These are phyloP conservation scores for Myriosclerotinia curreyana DNA, from an alignment of 2,329 filamentous ascomycete species.

Conservation along the genomic window DNA sequence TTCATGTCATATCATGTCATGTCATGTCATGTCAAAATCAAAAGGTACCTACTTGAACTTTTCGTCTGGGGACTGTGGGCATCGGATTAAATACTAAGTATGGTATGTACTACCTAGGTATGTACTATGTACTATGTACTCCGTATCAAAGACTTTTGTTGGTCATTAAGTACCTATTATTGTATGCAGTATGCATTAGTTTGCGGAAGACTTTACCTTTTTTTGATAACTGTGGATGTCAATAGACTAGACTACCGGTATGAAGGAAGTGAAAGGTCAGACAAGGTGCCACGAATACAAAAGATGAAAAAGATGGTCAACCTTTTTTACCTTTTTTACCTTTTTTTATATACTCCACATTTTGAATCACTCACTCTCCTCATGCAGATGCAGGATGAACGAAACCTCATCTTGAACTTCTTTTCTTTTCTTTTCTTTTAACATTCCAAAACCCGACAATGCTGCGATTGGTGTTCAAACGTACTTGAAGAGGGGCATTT, in stretches of 20 bases:
- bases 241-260: not conserved
- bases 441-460: not conserved
- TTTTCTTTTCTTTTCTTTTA: not conserved
- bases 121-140: no score
- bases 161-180: no score
- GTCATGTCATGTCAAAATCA: not conserved
- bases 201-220: not conserved
- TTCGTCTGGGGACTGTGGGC: no score
- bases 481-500: slow-evolving; percentile 19
- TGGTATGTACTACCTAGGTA: no score
- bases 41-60: not conserved
- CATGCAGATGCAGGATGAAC: no score
- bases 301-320: not conserved
- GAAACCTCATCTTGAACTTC: slow-evolving; percentile 11
- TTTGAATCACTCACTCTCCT: slow-evolving; percentile 17
- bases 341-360: no score
- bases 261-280: slow-evolving; percentile 4
- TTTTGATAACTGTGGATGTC: not conserved
- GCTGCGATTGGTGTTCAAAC: slow-evolving; percentile 16
- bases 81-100: no score
- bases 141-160: not conserved
- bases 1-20: not conserved
- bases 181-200: slow-evolving; percentile 2
- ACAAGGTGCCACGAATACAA: slow-evolving; percentile 16
- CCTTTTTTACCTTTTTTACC: no score